phyloP scores from a whole-genome alignment of 208 protist species.

The Trypanosoma mega region DNA sequence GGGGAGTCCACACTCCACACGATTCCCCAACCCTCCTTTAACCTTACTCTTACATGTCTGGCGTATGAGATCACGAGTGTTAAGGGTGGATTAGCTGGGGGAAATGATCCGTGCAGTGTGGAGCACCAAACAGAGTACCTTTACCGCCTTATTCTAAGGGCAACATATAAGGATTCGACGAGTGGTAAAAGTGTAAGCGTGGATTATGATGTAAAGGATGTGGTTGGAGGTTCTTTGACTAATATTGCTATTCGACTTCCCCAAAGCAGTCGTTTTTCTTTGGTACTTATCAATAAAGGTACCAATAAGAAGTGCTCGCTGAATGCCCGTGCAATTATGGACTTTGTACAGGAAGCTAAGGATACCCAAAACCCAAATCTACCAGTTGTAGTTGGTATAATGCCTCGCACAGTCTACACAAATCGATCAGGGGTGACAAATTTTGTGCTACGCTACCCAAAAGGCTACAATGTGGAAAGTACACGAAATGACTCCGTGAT shows the following conservation, averaged over 20 bases:
- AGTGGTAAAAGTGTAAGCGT: conserved; percentile 18
- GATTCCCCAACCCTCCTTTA: conserved; percentile 6
- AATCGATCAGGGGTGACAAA: conserved; percentile 28
- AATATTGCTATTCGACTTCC: conserved; percentile 37
- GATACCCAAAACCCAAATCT: background rate
- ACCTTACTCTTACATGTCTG: conserved; percentile 51
- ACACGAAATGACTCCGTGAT: conserved; percentile 17
- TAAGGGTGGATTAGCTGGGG: conserved; percentile 21
- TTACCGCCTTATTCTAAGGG: conserved; percentile 43
- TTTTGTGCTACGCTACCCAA: conserved; percentile 48
- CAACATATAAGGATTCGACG: conserved; percentile 27
- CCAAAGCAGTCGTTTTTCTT: conserved; percentile 30
- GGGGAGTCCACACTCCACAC: conserved; percentile 21
- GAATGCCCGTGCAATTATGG: conserved; percentile 38
- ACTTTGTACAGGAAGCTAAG: conserved; percentile 16
- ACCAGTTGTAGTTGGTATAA: conserved; percentile 49
- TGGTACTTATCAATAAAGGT: conserved; percentile 63
- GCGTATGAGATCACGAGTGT: conserved; percentile 62
- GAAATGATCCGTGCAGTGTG: conserved; percentile 50
- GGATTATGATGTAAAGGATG: conserved; percentile 59
- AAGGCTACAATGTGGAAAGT: conserved; percentile 3
- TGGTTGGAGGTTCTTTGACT: conserved; percentile 54
- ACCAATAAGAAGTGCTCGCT: conserved; percentile 40
- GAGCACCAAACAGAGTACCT: conserved; percentile 66
- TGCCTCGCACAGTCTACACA: conserved; percentile 53